phyloP scores from a whole-genome alignment of 2,329 filamentous ascomycete genomes.

The Pestalotiopsis sp. region DNA sequence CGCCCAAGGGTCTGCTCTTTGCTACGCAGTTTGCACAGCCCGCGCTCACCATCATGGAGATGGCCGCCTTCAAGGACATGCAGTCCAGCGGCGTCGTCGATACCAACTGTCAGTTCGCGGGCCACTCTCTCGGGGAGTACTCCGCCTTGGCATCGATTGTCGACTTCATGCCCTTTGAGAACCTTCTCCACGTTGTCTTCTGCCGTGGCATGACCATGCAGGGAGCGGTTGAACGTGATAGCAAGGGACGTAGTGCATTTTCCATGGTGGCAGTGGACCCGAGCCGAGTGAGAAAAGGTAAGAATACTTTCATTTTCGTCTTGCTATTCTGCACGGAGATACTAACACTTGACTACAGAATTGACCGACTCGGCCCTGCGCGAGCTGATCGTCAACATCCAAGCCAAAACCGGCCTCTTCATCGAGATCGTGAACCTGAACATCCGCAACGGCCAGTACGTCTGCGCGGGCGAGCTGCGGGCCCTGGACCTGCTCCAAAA shows the following conservation, averaged over 20 bases:
- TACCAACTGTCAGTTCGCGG: constrained; percentile 26
- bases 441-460: constrained; percentile 34
- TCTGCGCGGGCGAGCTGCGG: constrained; percentile 39
- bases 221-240: constrained; percentile 29
- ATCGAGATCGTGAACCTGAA: constrained; percentile 39
- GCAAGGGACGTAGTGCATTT: constrained; percentile 25
- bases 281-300: constrained; percentile 19
- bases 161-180: constrained; percentile 30
- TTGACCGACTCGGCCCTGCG: constrained; percentile 28
- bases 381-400: constrained; percentile 25
- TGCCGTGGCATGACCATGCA: constrained; percentile 38
- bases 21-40: constrained; percentile 38
- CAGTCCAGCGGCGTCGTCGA: constrained; percentile 28
- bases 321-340: not conserved
- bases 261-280: constrained; percentile 34
- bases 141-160: constrained; percentile 28
- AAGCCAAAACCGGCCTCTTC: constrained; percentile 22
- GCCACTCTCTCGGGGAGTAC: constrained; percentile 37
- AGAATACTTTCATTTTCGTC: not conserved
- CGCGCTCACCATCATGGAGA: constrained; percentile 32
- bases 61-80: constrained; percentile 31
- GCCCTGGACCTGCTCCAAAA: constrained; percentile 39
- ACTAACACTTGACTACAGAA: not conserved
- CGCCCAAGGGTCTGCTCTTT: constrained; percentile 30
- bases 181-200: constrained; percentile 29